These are phyloP conservation scores for Termitomyces sp. DNA, from an alignment of 768 basidiomycete genomes.

Conservation along the genomic window DNA sequence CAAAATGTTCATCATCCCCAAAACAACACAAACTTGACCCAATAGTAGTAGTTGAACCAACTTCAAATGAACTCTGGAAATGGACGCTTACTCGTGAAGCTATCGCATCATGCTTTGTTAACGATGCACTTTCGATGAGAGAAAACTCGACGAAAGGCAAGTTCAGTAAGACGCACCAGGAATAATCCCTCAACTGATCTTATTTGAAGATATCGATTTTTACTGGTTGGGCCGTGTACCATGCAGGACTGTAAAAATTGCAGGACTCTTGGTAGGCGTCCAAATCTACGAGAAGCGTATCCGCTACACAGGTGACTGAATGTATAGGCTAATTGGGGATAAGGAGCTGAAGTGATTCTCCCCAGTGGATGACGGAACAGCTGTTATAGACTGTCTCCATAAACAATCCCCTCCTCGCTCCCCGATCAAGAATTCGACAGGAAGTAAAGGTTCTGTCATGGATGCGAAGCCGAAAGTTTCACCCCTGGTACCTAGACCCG, in stretches of 20 bases:
- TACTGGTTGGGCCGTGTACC: constrained; percentile 72
- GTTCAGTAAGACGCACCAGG: background rate
- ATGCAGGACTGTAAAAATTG: constrained; percentile 56
- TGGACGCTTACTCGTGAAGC: constrained; percentile 59
- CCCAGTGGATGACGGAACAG: constrained; percentile 75
- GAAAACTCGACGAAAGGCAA: constrained; percentile 28
- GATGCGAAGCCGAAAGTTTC: constrained; percentile 9
- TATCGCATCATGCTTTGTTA: constrained; percentile 48
- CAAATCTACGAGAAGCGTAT: constrained; percentile 54
- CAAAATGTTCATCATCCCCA: constrained; percentile 17
- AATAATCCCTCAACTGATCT: constrained; percentile 1
- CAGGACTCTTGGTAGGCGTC: constrained; percentile 63
- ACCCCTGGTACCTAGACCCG: constrained; percentile 22
- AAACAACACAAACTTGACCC: constrained; percentile 13
- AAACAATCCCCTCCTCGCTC: constrained; percentile 23
- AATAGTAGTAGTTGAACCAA: background rate
- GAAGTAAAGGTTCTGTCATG: constrained; percentile 8
- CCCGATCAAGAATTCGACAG: constrained; percentile 13
- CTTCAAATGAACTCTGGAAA: constrained; percentile 28
- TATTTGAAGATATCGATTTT: constrained; percentile 45
- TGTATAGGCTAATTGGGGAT: background rate
- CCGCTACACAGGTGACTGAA: constrained; percentile 49
- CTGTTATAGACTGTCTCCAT: constrained; percentile 62
- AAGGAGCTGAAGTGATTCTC: background rate
- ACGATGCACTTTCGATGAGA: constrained; percentile 47